phyloP scores from a whole-genome alignment of 148 eudicot genomes.

The Persicaria maculosa region DNA sequence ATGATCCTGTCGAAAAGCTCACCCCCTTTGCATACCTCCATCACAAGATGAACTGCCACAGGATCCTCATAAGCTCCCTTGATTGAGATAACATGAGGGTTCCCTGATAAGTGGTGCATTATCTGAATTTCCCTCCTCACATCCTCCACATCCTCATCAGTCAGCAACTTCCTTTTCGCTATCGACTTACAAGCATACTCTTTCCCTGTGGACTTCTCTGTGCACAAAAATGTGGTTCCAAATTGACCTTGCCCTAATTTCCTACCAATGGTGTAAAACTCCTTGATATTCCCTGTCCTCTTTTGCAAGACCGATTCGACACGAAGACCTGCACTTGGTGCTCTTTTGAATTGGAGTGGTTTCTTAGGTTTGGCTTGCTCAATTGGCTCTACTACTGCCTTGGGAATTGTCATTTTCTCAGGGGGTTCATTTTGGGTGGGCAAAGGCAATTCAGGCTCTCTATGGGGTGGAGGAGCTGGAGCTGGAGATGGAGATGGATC shows the following conservation, averaged over 20 bases:
- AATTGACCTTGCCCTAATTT: slow-evolving; percentile 14
- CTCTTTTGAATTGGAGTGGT: slow-evolving; percentile 10
- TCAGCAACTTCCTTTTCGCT: slow-evolving; percentile 13
- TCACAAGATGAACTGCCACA: slow-evolving; percentile 13
- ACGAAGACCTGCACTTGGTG: slow-evolving; percentile 10
- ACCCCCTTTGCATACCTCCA: slow-evolving; percentile 12
- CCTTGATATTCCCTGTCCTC: slow-evolving; percentile 11
- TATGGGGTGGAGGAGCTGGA: slow-evolving; percentile 15
- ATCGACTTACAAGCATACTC: slow-evolving; percentile 16
- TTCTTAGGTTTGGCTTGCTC: slow-evolving; percentile 15
- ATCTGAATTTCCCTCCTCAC: slow-evolving; percentile 13
- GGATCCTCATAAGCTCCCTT: slow-evolving; percentile 13
- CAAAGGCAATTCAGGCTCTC: slow-evolving; percentile 27
- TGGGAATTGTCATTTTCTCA: slow-evolving; percentile 39
- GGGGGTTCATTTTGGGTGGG: slow-evolving; percentile 54
- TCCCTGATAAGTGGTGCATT: slow-evolving; percentile 13
- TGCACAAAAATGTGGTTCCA: slow-evolving; percentile 13
- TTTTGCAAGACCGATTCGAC: slow-evolving; percentile 19
- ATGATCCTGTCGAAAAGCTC: slow-evolving; percentile 13
- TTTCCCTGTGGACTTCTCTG: slow-evolving; percentile 7
- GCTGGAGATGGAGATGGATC: background rate
- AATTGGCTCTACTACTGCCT: slow-evolving; percentile 24
- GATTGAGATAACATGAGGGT: slow-evolving; percentile 6
- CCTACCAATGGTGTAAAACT: slow-evolving; percentile 12
- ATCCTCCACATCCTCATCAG: slow-evolving; percentile 13